Conservation (phyloP, 176 grass and related monocot genomes). For the Musa schizocarpa region DNA sequence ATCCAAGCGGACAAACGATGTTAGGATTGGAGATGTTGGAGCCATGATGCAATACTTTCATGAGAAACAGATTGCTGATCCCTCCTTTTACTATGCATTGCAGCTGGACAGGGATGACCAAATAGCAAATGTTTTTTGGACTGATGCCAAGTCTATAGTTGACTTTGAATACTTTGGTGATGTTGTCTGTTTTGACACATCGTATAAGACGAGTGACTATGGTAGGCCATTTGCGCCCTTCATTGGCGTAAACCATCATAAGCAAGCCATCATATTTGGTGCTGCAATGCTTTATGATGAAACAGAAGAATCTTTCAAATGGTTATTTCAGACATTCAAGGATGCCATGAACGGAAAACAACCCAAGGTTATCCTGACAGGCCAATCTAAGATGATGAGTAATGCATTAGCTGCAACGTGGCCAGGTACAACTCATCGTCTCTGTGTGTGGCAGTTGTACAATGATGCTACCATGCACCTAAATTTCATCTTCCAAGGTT, state of each 20-base stretch:
- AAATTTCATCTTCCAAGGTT: conserved; percentile 58
- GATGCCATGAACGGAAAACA: conserved; percentile 58
- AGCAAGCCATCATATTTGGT: conserved; percentile 59
- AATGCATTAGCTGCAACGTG: conserved; percentile 49
- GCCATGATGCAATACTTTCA: neutral
- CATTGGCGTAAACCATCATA: conserved; percentile 61
- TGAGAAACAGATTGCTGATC: neutral
- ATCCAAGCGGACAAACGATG: neutral
- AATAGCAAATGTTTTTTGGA: conserved; percentile 20
- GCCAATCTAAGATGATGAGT: conserved; percentile 36
- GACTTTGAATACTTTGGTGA: conserved; percentile 20
- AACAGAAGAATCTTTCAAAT: conserved; percentile 47
- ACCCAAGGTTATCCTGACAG: conserved; percentile 50
- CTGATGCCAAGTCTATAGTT: conserved; percentile 5
- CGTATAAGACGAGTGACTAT: conserved; percentile 13
- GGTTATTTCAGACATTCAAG: conserved; percentile 61
- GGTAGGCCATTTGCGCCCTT: conserved; percentile 38
- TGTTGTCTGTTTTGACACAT: conserved; percentile 18
- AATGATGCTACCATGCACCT: conserved; percentile 57
- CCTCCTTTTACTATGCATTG: conserved; percentile 13
- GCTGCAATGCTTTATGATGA: conserved; percentile 69
- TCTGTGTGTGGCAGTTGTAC: conserved; percentile 72
- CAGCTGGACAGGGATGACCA: conserved; percentile 6
- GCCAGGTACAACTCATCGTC: conserved; percentile 41
- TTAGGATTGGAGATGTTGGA: neutral